Percentiles rank a stretch among this genome's conserved stretches.
These are phyloP conservation scores for Oryza punctata DNA, from an alignment of 176 grass and related monocot species.

Conservation along the genomic window DNA sequence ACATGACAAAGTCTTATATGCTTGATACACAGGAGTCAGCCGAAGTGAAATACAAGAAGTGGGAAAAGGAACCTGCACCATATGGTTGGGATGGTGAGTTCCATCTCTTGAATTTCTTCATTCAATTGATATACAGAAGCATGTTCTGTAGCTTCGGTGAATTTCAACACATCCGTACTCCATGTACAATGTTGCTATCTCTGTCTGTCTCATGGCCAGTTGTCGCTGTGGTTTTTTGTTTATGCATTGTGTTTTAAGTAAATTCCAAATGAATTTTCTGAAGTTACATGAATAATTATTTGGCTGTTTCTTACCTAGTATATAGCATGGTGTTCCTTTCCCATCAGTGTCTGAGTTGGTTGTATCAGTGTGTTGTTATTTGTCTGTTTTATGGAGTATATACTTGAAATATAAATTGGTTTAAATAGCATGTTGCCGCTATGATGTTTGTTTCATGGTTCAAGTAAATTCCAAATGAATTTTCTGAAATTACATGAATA, in stretches of 20 bases:
- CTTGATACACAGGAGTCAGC: slow-evolving; percentile 88
- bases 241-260: background rate
- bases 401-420: too few species aligned
- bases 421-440: too few species aligned
- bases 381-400: background rate
- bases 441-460: too few species aligned
- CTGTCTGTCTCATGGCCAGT: background rate
- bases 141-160: background rate
- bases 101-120: background rate
- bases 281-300: background rate
- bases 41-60: slow-evolving; percentile 90
- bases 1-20: slow-evolving; percentile 93
- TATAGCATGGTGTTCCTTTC: background rate
- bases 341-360: background rate
- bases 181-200: background rate
- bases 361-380: background rate
- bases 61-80: slow-evolving; percentile 94
- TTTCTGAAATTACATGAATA: background rate
- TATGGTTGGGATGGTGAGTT: slow-evolving; percentile 89
- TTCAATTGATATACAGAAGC: background rate
- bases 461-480: background rate
- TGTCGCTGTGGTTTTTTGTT: background rate
- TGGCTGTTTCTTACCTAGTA: background rate
- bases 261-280: background rate
- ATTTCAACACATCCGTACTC: background rate